Evolutionary conservation across 768 basidiomycete species (phyloP), one percentile per base, ranked within the genome.

Genomic region (Russula vinacea): DNA sequence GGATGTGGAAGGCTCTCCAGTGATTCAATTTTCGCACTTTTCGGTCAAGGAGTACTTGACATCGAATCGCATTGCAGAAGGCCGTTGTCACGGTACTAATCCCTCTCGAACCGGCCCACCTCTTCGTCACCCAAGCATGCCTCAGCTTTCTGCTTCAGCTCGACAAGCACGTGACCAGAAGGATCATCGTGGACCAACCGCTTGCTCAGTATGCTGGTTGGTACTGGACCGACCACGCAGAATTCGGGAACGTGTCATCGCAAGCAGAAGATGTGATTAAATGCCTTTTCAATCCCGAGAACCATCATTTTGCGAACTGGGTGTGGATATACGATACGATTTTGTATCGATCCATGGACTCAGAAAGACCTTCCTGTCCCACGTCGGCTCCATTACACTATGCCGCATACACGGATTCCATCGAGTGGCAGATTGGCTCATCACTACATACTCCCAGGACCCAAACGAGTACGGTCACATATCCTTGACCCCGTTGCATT

Each of bases 181-280:
- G 8, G 5, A 2, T 3, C 7, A 24, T 54, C n/a, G 16, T 49
- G n/a, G 10, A 49, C 1, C 26, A 44, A 5, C 59, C 59, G 6
- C 59, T 60, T n/a, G 50, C 59, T 22, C 10, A 3, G 8, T 62
- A 62, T 40, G 61, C 61, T 3, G 54, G 44, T 9, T 13, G 9
- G 33, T 14, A 56, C n/a, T 62, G 44, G 61, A 33, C 45, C 1
- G 35, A 26, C 5, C 54, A 62, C 9, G 53, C 47, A 0, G 42
- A 45, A 11, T 32, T 42, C 13, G 42, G 7, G 13, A 24, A 33
- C 42, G 59, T 53, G 10, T 42, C 33, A 24, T 26, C 39, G 2
- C 50, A 33, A 5, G 11, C 29, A n/a, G 40, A n/a, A 22, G n/a
- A 37, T 14, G 32, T 32, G 35, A 35, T 35, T 1, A 35, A 35